Conservation (phyloP, 495 filamentous ascomycete species). For the Viridothelium virens region DNA sequence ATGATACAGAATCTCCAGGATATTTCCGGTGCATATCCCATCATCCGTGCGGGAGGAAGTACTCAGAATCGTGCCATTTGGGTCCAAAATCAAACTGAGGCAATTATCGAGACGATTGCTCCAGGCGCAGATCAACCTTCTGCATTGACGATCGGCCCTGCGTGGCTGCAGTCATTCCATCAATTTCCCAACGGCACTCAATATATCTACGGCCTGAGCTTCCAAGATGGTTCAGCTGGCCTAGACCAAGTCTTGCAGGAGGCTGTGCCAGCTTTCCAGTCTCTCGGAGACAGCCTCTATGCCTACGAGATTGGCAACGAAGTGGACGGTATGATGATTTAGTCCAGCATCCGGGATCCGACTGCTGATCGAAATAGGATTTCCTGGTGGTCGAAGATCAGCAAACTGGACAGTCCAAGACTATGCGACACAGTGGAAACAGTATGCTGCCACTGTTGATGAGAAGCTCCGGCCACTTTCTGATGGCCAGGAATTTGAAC, state of each 20-base stretch:
- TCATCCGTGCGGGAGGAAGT: slow-evolving; percentile 25
- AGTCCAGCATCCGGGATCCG: neutral
- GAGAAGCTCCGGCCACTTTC: neutral
- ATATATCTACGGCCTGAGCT: slow-evolving; percentile 23
- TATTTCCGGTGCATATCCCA: slow-evolving; percentile 22
- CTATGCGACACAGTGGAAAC: slow-evolving; percentile 24
- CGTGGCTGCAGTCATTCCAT: slow-evolving; percentile 23
- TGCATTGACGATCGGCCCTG: slow-evolving; percentile 20
- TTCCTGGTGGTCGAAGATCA: slow-evolving; percentile 21
- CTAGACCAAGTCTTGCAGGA: slow-evolving; percentile 18
- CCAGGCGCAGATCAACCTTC: slow-evolving; percentile 21
- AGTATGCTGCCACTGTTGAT: slow-evolving; percentile 20
- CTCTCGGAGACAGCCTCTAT: slow-evolving; percentile 19
- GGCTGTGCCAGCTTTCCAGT: slow-evolving; percentile 17
- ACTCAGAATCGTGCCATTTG: slow-evolving; percentile 24
- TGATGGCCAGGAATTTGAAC: slow-evolving; percentile 3
- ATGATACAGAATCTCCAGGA: slow-evolving; percentile 24
- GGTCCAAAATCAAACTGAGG: slow-evolving; percentile 17
- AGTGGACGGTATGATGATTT: slow-evolving; percentile 19
- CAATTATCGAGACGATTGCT: slow-evolving; percentile 18
- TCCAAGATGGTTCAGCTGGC: slow-evolving; percentile 17
- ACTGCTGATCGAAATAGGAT: slow-evolving; percentile 15
- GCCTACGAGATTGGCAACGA: slow-evolving; percentile 29
- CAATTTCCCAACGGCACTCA: slow-evolving; percentile 23
- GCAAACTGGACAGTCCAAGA: slow-evolving; percentile 25